A percentile compares a stretch with the other conserved stretches of the same genome.
These are phyloP conservation scores for Suillus bovinus DNA, from an alignment of 768 basidiomycete genomes.

Conservation along the genomic window DNA sequence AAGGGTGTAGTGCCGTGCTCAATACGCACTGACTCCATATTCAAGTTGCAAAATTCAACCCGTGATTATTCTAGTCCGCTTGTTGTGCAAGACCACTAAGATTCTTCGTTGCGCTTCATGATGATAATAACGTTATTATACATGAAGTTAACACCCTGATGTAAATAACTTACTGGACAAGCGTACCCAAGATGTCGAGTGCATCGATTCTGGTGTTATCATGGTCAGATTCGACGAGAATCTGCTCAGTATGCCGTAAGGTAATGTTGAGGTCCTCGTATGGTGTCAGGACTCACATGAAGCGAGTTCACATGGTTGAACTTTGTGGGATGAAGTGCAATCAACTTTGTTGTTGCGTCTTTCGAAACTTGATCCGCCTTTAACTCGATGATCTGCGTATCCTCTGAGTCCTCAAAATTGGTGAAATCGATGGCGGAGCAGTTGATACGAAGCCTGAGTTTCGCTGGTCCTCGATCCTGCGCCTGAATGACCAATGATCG, in stretches of 20 bases:
- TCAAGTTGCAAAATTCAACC: not conserved
- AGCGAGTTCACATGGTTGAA: conserved; percentile 70
- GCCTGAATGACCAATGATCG: conserved; percentile 57
- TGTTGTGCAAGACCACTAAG: conserved; percentile 39
- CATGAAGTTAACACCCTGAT: not conserved
- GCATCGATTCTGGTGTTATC: conserved; percentile 69
- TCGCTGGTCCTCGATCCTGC: conserved; percentile 52
- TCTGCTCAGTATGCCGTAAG: conserved; percentile 36
- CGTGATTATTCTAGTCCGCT: conserved; percentile 20
- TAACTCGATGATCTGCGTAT: conserved; percentile 60
- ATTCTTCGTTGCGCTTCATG: conserved; percentile 37
- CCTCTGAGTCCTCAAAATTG: conserved; percentile 56
- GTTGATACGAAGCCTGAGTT: conserved; percentile 65
- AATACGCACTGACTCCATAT: not conserved
- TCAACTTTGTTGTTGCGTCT: conserved; percentile 41
- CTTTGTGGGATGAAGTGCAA: conserved; percentile 62
- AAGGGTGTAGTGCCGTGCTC: not conserved
- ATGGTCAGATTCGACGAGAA: conserved; percentile 71
- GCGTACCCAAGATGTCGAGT: conserved; percentile 62
- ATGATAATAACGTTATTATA: conserved; percentile 8
- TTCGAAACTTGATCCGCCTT: conserved; percentile 44
- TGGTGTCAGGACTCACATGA: conserved; percentile 42
- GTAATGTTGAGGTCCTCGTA: not conserved
- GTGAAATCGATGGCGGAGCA: conserved; percentile 61
- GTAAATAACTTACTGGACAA: conserved; percentile 49